Evolutionary conservation across 1,284 basidiomycete species (phyloP).

Genomic region (Austroboletus niveus): DNA sequence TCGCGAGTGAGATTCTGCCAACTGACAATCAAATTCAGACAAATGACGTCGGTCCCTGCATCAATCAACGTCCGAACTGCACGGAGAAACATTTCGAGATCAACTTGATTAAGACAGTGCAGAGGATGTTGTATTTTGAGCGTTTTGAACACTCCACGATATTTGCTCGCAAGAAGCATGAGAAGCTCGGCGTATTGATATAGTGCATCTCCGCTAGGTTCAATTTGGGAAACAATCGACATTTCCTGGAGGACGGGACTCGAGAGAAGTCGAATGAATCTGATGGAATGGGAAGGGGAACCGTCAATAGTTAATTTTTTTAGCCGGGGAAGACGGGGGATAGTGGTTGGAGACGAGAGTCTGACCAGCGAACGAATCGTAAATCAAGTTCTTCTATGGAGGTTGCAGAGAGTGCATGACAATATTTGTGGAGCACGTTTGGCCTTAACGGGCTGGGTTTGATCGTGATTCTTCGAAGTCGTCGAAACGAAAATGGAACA

Average conservation of each 20-base stretch:
- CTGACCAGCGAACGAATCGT: conserved; percentile 26
- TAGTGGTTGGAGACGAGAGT: conserved; percentile 15
- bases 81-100: conserved; percentile 16
- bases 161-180: conserved; percentile 22
- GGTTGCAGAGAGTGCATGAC: conserved; percentile 22
- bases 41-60: conserved; percentile 16
- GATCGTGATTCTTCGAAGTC: conserved; percentile 22
- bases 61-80: conserved; percentile 17
- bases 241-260: conserved; percentile 21
- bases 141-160: conserved; percentile 18
- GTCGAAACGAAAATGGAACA: conserved; percentile 22
- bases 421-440: conserved; percentile 29
- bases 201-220: conserved; percentile 9
- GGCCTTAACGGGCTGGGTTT: conserved; percentile 26
- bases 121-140: conserved; percentile 22
- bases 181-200: conserved; percentile 18
- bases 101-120: conserved; percentile 14
- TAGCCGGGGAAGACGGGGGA: conserved; percentile 23
- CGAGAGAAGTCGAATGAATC: conserved; percentile 24
- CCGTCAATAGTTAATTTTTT: conserved; percentile 23
- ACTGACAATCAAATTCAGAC: conserved; percentile 17
- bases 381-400: conserved; percentile 23
- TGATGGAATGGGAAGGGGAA: conserved; percentile 8
- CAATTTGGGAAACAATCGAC: conserved; percentile 18
- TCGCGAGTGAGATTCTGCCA: conserved; percentile 19